These are phyloP conservation scores for Talinum fruticosum DNA, from an alignment of 148 eudicot genomes.

Conservation along the genomic window DNA sequence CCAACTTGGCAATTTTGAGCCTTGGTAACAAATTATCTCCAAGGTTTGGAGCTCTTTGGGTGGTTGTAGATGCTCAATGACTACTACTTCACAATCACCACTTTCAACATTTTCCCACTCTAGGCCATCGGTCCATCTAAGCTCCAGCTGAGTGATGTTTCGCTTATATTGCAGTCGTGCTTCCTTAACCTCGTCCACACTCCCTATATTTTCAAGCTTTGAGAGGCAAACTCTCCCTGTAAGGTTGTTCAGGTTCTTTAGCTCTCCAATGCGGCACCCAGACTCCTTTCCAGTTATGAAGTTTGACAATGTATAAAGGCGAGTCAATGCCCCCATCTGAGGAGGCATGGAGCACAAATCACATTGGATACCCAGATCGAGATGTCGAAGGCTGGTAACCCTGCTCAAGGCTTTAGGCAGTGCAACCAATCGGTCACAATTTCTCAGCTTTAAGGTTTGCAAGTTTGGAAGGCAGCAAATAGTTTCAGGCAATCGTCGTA, in stretches of 20 bases:
- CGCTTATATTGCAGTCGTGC: constrained; percentile 6
- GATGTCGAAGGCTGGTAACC: constrained; percentile 21
- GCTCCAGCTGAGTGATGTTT: constrained; percentile 12
- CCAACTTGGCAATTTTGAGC: constrained; percentile 22
- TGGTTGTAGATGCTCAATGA: constrained; percentile 10
- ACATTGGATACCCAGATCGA: constrained; percentile 16
- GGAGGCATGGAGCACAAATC: constrained; percentile 14
- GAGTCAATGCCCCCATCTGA: constrained; percentile 11
- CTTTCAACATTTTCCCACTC: not conserved
- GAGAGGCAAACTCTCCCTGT: constrained; percentile 15
- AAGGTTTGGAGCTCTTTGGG: constrained; percentile 5
- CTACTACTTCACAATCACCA: not conserved
- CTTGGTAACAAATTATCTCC: constrained; percentile 13
- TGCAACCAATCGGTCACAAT: constrained; percentile 12
- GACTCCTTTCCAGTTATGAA: not conserved
- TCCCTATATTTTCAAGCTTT: constrained; percentile 19
- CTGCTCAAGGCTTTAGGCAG: constrained; percentile 11
- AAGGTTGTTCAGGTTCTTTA: constrained; percentile 7
- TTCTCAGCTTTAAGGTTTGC: constrained; percentile 17
- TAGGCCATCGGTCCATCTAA: constrained; percentile 15
- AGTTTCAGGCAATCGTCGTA: constrained; percentile 15
- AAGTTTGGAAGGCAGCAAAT: constrained; percentile 4
- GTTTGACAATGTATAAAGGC: constrained; percentile 19
- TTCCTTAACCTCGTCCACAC: constrained; percentile 7
- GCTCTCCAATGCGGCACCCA: constrained; percentile 5